A percentile compares a stretch with the other conserved stretches of the same genome.
Conservation (phyloP, 495 filamentous ascomycete species). For the Penicillium diatomitis region DNA sequence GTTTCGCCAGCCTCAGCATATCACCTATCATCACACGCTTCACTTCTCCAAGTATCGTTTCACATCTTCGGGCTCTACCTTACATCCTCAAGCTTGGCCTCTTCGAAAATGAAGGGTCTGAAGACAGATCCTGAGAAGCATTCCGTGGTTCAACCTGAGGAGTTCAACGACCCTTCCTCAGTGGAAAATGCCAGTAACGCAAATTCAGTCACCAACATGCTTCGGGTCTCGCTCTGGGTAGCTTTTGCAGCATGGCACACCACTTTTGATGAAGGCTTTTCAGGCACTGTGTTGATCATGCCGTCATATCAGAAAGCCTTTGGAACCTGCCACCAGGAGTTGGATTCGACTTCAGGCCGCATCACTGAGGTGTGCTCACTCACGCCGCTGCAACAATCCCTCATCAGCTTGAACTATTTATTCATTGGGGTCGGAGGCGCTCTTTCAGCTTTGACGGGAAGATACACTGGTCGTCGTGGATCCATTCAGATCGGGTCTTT, state of each 20-base stretch:
- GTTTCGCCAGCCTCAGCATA: too few species aligned
- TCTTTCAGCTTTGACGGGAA: slow-evolving; percentile 13
- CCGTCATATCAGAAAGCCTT: slow-evolving; percentile 18
- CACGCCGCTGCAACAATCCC: slow-evolving; percentile 18
- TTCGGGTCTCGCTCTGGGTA: slow-evolving; percentile 17
- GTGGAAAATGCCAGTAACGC: neutral
- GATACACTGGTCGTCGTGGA: slow-evolving; percentile 14
- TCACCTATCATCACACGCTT: too few species aligned
- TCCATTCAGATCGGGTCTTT: slow-evolving; percentile 14
- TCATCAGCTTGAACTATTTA: slow-evolving; percentile 21
- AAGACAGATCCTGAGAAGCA: neutral
- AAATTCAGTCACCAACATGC: slow-evolving; percentile 12
- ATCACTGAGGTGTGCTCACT: slow-evolving; percentile 10
- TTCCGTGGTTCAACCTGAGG: neutral
- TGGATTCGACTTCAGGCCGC: slow-evolving; percentile 5
- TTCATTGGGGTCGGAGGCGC: slow-evolving; percentile 20
- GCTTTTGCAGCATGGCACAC: slow-evolving; percentile 19
- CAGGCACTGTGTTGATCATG: slow-evolving; percentile 19
- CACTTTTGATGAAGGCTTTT: slow-evolving; percentile 21
- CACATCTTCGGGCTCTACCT: too few species aligned
- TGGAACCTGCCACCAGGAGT: slow-evolving; percentile 12
- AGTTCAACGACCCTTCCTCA: neutral
- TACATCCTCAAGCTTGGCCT: too few species aligned
- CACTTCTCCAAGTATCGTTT: too few species aligned
- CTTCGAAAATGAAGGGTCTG: too few species aligned